These are phyloP conservation scores for Penicillium sp. DNA, from an alignment of 2,329 filamentous ascomycete species.

Conservation along the genomic window DNA sequence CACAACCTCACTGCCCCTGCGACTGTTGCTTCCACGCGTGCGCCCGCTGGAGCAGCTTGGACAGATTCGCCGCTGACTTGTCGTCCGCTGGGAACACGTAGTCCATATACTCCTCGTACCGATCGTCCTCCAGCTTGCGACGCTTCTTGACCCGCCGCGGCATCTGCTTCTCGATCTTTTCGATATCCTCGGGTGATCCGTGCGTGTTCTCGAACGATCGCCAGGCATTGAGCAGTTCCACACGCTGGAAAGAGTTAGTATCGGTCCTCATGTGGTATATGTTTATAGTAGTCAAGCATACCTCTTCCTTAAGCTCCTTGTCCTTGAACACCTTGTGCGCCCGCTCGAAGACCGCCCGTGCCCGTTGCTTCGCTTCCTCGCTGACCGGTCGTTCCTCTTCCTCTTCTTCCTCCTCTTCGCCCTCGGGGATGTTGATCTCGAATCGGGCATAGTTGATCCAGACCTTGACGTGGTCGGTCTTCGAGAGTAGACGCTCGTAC, in stretches of 20 bases:
- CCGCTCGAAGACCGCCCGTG: slow-evolving; percentile 80
- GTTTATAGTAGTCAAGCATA: slow-evolving; percentile 35
- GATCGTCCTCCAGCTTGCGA: slow-evolving; percentile 87
- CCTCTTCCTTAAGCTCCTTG: slow-evolving; percentile 86
- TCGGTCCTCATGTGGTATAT: background rate
- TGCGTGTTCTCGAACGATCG: slow-evolving; percentile 88
- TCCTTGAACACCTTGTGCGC: slow-evolving; percentile 88
- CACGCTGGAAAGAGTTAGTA: slow-evolving; percentile 60
- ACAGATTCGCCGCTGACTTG: slow-evolving; percentile 79
- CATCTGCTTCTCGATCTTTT: slow-evolving; percentile 90
- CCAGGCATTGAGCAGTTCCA: slow-evolving; percentile 89
- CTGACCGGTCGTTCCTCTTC: slow-evolving; percentile 65
- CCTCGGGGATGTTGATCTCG: slow-evolving; percentile 89
- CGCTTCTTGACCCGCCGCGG: slow-evolving; percentile 90
- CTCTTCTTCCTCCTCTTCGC: slow-evolving; percentile 62
- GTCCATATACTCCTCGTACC: slow-evolving; percentile 95
- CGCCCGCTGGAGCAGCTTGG: slow-evolving; percentile 81
- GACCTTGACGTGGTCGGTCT: slow-evolving; percentile 98
- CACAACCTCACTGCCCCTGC: slow-evolving; percentile 35
- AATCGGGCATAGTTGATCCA: slow-evolving; percentile 99
- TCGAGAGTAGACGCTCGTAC: slow-evolving; percentile 88
- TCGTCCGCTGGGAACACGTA: slow-evolving; percentile 97
- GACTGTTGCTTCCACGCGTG: slow-evolving; percentile 85
- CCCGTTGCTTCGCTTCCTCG: slow-evolving; percentile 80
- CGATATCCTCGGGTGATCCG: slow-evolving; percentile 73